Base-by-base conservation (phyloP, 139 green algal species). In the Coelastrella sp. region DNA sequence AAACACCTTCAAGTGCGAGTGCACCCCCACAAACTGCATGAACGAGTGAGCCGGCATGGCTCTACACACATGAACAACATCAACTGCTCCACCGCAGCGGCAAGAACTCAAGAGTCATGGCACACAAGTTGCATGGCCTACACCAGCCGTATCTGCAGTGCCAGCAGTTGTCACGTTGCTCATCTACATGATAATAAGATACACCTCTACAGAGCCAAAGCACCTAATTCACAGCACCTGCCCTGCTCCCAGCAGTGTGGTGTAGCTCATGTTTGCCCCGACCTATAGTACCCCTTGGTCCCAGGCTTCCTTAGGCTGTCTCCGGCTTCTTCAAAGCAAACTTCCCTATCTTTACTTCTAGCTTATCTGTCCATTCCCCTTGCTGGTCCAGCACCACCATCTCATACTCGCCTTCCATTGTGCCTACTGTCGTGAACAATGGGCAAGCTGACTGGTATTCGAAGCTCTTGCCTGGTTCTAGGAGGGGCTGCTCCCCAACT, bases 401-500 rank as follows among this genome's bases (percentile, higher is more conserved):
- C 73, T 83, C 73, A 87, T 94, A 97, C n/a, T 91, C 65, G 3
- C 94, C 95, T 85, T 96, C 93, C 96, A 98, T 98, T 7, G 90
- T 92, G 64, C 96, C 96, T 5, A 84, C 61, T 0, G 85, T 85
- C 3, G 96, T 98, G 66, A 87, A 81, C 80, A 98, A 92, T 60
- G 94, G 93, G 87, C 94, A 98, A 6, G 92, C 92, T 16, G 86
- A 95, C 4, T 94, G 92, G 90, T 98, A 98, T 60, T 95, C 88
- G 89, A 97, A 97, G 7, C 75, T 89, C 64, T 95, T 86, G 3
- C 96, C 95, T 8, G 96, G 94, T 22, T 91, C 75, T 66, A 98
- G 85, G 61, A 97, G 90, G 20, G 96, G 96, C 91, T 98, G 95
- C 92, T 97, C 88, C 0, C 96, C 96, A 57, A 98, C 92, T 22